Conservation (phyloP, 306 rosid species). For the Prunus persica region Prunus_persica_NCBIv2 NC_034014.1:3166501-3167000, state of each 20-base stretch:
- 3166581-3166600: constrained; percentile 66
- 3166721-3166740: constrained; percentile 75
- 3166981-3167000: constrained; percentile 33
- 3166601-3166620: constrained; percentile 46
- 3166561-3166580: constrained; percentile 73
- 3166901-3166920: constrained; percentile 56
- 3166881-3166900: constrained; percentile 49
- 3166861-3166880: constrained; percentile 64
- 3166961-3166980: constrained; percentile 56
- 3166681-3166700: constrained; percentile 81
- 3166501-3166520: constrained; percentile 52
- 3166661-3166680: constrained; percentile 69
- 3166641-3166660: constrained; percentile 45
- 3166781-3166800: constrained; percentile 62
- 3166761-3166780: constrained; percentile 63
- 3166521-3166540: constrained; percentile 66
- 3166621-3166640: constrained; percentile 75
- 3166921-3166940: constrained; percentile 53
- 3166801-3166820: constrained; percentile 68
- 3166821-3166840: constrained; percentile 75
- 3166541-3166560: constrained; percentile 67
- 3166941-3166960: constrained; percentile 51
- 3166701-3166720: constrained; percentile 79
- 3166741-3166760: constrained; percentile 72
- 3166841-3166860: constrained; percentile 59